Evolutionary conservation across 176 grass and related monocot species (phyloP), one percentile per base, ranked within the genome.

Genomic region (Triticum timopheevii): DNA sequence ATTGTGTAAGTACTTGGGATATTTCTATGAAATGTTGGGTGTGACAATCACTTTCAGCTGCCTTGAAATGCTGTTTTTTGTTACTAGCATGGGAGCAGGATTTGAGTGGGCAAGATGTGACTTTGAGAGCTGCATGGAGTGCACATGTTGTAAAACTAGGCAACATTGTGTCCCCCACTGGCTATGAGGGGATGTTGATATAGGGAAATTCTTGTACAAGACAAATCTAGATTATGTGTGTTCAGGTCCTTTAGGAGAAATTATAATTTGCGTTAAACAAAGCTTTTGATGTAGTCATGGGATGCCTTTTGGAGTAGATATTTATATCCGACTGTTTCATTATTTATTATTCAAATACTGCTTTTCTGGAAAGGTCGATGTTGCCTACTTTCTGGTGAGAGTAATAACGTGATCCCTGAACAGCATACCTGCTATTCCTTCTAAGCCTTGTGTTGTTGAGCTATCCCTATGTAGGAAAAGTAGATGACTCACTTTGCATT

Each of bases 321-420:
- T 52, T 88, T 15, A 44, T n/a, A 45, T 76, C 24, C 65, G 64
- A 54, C 45, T 87, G 50, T 76, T 69, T 17, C 23, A 68, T 16
- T 10, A 31, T 84, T 83, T 33, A 25, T 7, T 54, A 54, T 54
- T 54, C 6, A 19, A 54, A 54, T 62, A 49, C 28, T 78, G n/a
- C 38, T 90, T 86, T 86, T 62, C 15, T 78, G 62, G 56, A 83
- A 83, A 72, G 27, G 44, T 67, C 12, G 8, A 82, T 76, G 38
- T 16, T 84, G 28, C 70, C 38, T 81, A 70, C 39, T 71, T 84
- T 81, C 28, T 62, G 49, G 63, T 13, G 11, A 28, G 70, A 71
- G 33, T 83, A 65, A 68, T 38, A n/a, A 74, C 6, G 54, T 16
- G 50, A 83, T 47, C 24, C 72, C 69, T 61, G 42, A 80, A 79